phyloP scores from a whole-genome alignment of 192 early-diverging fungal genomes.

The Coemansia sp. region DNA sequence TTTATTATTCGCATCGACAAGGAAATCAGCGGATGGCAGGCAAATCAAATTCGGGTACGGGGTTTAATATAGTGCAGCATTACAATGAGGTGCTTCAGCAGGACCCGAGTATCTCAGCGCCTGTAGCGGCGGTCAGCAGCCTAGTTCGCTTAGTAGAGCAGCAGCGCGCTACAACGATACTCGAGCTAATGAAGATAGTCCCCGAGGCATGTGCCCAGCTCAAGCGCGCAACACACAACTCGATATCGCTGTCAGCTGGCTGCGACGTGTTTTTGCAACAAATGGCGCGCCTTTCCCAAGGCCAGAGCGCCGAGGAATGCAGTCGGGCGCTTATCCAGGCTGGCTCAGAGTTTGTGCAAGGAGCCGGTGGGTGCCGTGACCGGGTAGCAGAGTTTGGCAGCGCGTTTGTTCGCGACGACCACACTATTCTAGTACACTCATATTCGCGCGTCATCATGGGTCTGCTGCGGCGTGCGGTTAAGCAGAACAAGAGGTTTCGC shows the following conservation, averaged over 20 bases:
- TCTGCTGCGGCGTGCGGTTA: slow-evolving; percentile 73
- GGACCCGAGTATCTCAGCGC: slow-evolving; percentile 68
- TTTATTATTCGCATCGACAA: not conserved
- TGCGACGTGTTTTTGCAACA: slow-evolving; percentile 78
- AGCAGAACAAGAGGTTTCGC: slow-evolving; percentile 81
- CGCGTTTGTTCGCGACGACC: slow-evolving; percentile 81
- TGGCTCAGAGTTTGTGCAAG: slow-evolving; percentile 73
- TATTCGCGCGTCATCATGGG: slow-evolving; percentile 94
- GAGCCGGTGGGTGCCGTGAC: slow-evolving; percentile 70
- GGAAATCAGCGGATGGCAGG: slow-evolving; percentile 9
- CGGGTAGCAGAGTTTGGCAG: slow-evolving; percentile 77
- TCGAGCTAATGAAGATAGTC: slow-evolving; percentile 84
- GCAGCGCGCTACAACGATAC: slow-evolving; percentile 80
- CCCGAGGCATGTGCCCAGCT: slow-evolving; percentile 67
- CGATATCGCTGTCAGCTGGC: slow-evolving; percentile 86
- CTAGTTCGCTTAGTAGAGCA: slow-evolving; percentile 69
- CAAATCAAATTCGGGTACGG: not conserved
- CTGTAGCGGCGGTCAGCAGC: slow-evolving; percentile 75
- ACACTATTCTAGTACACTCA: slow-evolving; percentile 89
- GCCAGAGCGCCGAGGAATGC: slow-evolving; percentile 71
- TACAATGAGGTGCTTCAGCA: slow-evolving; percentile 39
- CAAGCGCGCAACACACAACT: slow-evolving; percentile 67
- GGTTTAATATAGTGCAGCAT: slow-evolving; percentile 38
- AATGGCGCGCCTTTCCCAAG: slow-evolving; percentile 36
- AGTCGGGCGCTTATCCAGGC: slow-evolving; percentile 69